Evolutionary conservation across 768 basidiomycete genomes (phyloP), one percentile per base, ranked within the genome.

Genomic region (Naganishia onofrii): DNA sequence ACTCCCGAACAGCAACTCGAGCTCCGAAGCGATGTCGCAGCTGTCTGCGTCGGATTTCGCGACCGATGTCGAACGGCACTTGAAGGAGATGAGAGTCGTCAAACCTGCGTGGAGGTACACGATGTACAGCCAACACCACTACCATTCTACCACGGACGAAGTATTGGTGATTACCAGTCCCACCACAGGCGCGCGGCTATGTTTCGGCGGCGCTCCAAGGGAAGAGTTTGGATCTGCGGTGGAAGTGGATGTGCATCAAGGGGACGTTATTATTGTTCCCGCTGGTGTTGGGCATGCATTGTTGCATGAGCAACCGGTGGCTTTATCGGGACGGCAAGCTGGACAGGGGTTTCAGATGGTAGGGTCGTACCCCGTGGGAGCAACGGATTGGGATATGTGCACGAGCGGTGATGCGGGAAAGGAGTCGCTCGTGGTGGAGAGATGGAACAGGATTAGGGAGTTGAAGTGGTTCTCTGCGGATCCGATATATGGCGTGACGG

Each of bases 111-210:
- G 84, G 83, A 79, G 81, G 17, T 84, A 82, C 74, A 80, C 82
- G 29, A 83, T 83, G 83, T 84, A 83, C 76, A 71, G 66, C 52
- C 76, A 76, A 31, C 78, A 81, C 29, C 83, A 84, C 72, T 85
- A 81, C 73, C 83, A 84, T 71, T 81, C 80, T n/a, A 84, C 82
- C 48, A 81, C 81, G 15, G 82, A 84, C 78, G 83, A 84, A 68
- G 78, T 84, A 19, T 73, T 84, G 67, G 79, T 80, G 55, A 74
- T 84, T 46, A 72, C 73, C 64, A 48, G 44, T 13, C 56, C 66
- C 6, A 83, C 84, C 6, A 83, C 84, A 0, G 68, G 77, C 29
- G 84, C 82, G 17, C 76, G 65, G 31, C 51, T 84, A n/a, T 81
- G 82, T 56, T 84, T 84, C 54, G 84, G 83, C 19, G 84, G 83